Conservation (phyloP, 176 grass and related monocot species). For the Aegilops tauschii region DNA sequence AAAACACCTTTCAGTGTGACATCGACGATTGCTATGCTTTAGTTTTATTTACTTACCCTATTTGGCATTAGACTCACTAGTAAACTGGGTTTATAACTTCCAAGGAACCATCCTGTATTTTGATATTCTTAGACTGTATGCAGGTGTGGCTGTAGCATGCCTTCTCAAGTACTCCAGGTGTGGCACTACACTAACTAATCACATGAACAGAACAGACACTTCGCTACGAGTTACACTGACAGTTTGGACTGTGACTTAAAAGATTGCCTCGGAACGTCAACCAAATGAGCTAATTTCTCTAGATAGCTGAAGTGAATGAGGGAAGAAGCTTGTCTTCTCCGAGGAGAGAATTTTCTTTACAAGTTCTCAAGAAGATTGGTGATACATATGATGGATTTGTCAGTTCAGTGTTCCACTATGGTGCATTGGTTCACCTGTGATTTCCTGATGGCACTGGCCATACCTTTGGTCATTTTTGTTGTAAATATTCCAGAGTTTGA, state of each 20-base stretch:
- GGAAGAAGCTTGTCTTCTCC: conserved; percentile 76
- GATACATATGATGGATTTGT: conserved; percentile 57
- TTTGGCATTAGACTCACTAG: neutral
- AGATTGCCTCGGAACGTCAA: neutral
- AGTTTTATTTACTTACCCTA: neutral
- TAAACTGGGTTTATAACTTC: neutral
- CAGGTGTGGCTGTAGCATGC: neutral
- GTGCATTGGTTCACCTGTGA: conserved; percentile 66
- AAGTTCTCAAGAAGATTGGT: conserved; percentile 43
- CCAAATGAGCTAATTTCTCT: neutral
- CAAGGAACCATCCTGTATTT: neutral
- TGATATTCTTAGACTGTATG: neutral
- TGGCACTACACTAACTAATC: too few species aligned
- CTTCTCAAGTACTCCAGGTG: neutral
- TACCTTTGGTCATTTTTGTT: neutral
- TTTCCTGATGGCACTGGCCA: conserved; percentile 54
- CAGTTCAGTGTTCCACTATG: conserved; percentile 57
- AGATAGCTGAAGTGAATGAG: conserved; percentile 59
- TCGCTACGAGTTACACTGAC: neutral
- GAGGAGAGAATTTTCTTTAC: conserved; percentile 35
- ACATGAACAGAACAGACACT: neutral
- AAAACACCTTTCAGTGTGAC: neutral
- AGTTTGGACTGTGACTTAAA: neutral
- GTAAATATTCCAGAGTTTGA: conserved; percentile 13
- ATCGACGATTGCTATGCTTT: neutral